Evolutionary conservation across 768 basidiomycete species (phyloP).

Genomic region (Dictyophora rubrovolvata): DNA sequence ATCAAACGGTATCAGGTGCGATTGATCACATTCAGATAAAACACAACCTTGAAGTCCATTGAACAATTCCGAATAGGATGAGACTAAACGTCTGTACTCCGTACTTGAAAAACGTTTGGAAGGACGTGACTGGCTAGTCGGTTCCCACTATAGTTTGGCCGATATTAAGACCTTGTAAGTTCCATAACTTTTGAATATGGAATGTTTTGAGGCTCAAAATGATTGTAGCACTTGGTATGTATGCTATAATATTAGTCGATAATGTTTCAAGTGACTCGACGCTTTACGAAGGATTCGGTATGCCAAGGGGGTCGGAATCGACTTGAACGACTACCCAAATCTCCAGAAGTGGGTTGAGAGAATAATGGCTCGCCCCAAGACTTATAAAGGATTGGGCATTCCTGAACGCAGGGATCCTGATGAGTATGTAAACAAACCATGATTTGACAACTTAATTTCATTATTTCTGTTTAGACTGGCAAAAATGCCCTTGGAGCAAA

Average conservation of each 20-base stretch:
- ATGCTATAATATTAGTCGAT: background rate
- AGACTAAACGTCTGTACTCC: constrained; percentile 71
- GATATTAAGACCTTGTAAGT: constrained; percentile 57
- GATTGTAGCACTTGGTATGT: constrained; percentile 2
- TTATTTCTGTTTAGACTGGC: too few relatives aligned
- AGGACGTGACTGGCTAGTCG: constrained; percentile 69
- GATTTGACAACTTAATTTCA: too few relatives aligned
- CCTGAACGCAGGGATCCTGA: constrained; percentile 1
- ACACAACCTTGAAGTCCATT: constrained; percentile 12
- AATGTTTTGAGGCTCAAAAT: background rate
- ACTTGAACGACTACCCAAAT: constrained; percentile 1
- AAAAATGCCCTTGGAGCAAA: background rate
- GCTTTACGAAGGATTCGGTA: background rate
- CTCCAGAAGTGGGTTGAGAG: constrained; percentile 3
- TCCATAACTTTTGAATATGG: background rate
- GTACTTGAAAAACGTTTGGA: constrained; percentile 70
- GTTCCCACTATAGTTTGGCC: constrained; percentile 59
- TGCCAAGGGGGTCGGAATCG: background rate
- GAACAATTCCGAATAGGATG: constrained; percentile 31
- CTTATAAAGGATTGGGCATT: constrained; percentile 5
- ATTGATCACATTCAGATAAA: background rate
- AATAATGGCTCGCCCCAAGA: background rate
- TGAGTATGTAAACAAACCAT: background rate
- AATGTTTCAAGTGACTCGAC: background rate
- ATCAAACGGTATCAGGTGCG: constrained; percentile 40